A percentile compares a stretch with the other conserved stretches of the same genome.
phyloP scores from a whole-genome alignment of 148 eudicot species.

The Persicaria tinctoria region DNA sequence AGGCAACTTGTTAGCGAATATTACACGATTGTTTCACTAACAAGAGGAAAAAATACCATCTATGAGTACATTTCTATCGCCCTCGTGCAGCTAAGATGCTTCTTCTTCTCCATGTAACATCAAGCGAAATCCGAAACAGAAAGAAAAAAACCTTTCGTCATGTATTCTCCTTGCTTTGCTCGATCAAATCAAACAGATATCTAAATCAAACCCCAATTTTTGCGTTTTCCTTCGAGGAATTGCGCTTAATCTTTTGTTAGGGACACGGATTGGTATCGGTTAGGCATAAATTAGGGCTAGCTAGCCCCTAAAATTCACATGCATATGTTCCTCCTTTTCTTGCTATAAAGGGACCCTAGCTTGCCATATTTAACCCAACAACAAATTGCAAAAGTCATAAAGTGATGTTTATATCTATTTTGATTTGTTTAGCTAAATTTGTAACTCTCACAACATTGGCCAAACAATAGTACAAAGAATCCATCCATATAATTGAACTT shows the following conservation, averaged over 20 bases:
- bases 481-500: too few species aligned
- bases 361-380: neutral
- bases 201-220: neutral
- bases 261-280: neutral
- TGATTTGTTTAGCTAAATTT: neutral
- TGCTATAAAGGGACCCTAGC: neutral
- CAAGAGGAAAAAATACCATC: neutral
- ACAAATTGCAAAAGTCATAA: neutral
- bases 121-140: neutral
- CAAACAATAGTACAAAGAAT: neutral
- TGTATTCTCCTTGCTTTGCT: neutral
- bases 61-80: neutral
- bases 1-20: neutral
- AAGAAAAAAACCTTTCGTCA: neutral
- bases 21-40: neutral
- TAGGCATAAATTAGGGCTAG: neutral
- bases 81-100: neutral
- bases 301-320: too few species aligned
- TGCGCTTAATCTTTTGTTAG: neutral
- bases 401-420: neutral
- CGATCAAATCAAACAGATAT: neutral
- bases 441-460: neutral
- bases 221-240: neutral
- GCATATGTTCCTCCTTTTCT: neutral
- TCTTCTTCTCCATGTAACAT: neutral